A percentile compares a stretch with the other conserved stretches of the same genome.
These are phyloP conservation scores for Ophiorrhiza pumila DNA, from an alignment of 257 asterid species.

Conservation along the genomic window DNA sequence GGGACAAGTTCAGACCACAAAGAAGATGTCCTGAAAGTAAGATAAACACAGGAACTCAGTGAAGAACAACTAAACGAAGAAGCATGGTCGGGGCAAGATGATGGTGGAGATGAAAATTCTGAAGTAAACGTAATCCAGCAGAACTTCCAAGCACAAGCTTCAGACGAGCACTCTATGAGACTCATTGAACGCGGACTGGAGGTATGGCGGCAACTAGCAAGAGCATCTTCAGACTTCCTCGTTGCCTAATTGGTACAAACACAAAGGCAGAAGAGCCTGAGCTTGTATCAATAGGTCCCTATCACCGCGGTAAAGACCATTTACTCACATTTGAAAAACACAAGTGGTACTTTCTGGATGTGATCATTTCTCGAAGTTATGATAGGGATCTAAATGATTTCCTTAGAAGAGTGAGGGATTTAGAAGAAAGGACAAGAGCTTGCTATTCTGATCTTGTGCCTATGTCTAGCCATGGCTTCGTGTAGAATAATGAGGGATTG, in stretches of 20 bases:
- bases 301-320: neutral
- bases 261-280: neutral
- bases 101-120: neutral
- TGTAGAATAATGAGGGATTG: no score
- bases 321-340: neutral
- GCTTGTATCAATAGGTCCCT: slow-evolving; percentile 5
- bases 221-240: neutral
- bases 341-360: neutral
- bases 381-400: neutral
- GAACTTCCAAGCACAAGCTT: neutral
- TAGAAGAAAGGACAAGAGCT: neutral
- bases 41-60: no score
- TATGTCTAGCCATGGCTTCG: neutral
- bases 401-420: neutral
- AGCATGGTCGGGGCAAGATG: neutral
- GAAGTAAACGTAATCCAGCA: neutral
- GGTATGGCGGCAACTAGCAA: neutral
- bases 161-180: neutral
- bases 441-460: neutral
- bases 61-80: no score
- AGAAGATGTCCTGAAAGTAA: neutral
- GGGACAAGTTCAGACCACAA: neutral
- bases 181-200: neutral
- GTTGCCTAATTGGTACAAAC: neutral
- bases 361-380: neutral